Base-by-base conservation (phyloP, 2,329 filamentous ascomycete genomes). In the Aspergillus fructus region DNA sequence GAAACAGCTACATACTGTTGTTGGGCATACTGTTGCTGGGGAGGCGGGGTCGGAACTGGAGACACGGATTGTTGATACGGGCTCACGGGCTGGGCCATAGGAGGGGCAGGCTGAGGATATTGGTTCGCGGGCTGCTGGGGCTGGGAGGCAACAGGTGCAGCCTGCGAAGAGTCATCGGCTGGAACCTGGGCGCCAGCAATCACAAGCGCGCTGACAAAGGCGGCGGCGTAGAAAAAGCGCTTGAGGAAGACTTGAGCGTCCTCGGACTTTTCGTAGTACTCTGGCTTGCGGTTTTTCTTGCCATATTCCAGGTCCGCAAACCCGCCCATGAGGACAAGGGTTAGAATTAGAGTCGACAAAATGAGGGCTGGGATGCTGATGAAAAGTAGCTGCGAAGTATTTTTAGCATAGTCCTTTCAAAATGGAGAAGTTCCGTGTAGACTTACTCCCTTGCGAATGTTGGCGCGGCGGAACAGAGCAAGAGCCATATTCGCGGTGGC, bases 391-490 rank as follows among this genome's bases (percentile, higher is more conserved):
- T 63, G 41, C 19, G 5, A 37, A 7, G 34, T 11, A 9, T 30
- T 30, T 9, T 30, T 30, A 30, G 2, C 13, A 7, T 30, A 21
- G 41, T 53, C 40, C 21, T 53, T 5, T 6, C 7, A 3, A 21
- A 7, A 23, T 9, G 19, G 7, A 46, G 30, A 12, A 30, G 34
- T n/a, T n/a, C 8, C 4, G 5, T 4, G 4, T 27, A 17, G 7
- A 58, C 59, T 5, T 56, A 63, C 61, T 15, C 60, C 58, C 19
- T 52, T 30, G 15, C 58, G 43, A 4, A 60, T 27, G 12, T 49
- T 53, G 8, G 27, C 17, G 13, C 45, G 47, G 5, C 40, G 53
- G 13, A 52, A 39, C 3, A 63, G n/a, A 2, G 59, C 58, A 12
- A 55, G 43, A 4, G 52, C 30, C 50, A 63, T 57, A 9, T 53